Conservation (phyloP, 1,284 basidiomycete species). For the Mycosarcoma maydis region DNA sequence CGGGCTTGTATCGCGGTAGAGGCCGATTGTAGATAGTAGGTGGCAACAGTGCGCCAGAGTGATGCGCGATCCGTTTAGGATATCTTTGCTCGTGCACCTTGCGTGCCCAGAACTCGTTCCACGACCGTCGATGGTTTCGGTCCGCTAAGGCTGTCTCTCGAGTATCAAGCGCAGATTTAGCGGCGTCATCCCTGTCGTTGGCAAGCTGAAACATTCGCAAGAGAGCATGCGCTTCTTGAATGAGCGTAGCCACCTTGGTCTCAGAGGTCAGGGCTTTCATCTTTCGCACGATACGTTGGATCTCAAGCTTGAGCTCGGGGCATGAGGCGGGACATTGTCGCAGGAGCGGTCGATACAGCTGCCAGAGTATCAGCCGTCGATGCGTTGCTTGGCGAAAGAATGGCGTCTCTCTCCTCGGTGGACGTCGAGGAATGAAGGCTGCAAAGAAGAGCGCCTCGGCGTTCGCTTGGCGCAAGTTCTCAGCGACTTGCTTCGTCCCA, state of each 20-base stretch:
- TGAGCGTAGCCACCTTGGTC: constrained; percentile 5
- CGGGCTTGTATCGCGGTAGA: constrained; percentile 62
- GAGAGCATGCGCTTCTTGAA: constrained; percentile 13
- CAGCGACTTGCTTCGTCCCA: too few relatives aligned
- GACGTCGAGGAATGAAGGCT: constrained; percentile 16
- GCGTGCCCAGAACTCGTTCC: constrained; percentile 17
- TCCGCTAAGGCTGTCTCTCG: constrained; percentile 17
- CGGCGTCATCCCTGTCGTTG: constrained; percentile 7
- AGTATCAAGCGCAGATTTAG: constrained; percentile 1
- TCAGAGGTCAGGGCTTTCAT: constrained; percentile 26
- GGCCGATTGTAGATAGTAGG: constrained; percentile 59
- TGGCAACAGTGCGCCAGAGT: constrained; percentile 59
- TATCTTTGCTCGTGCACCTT: constrained; percentile 37
- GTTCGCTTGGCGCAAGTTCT: too few relatives aligned
- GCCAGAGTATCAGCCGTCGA: constrained; percentile 34
- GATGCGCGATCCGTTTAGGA: constrained; percentile 43
- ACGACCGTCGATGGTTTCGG: constrained; percentile 16
- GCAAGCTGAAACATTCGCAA: constrained; percentile 9
- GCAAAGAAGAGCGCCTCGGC: constrained; percentile 1
- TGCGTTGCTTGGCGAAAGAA: constrained; percentile 42
- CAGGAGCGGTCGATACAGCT: constrained; percentile 51
- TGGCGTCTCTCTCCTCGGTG: constrained; percentile 21
- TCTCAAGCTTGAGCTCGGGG: constrained; percentile 10
- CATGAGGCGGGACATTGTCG: constrained; percentile 22
- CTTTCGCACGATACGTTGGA: constrained; percentile 20